These are phyloP conservation scores for Sarocladium strictum DNA, from an alignment of 2,329 filamentous ascomycete species.

Conservation along the genomic window DNA sequence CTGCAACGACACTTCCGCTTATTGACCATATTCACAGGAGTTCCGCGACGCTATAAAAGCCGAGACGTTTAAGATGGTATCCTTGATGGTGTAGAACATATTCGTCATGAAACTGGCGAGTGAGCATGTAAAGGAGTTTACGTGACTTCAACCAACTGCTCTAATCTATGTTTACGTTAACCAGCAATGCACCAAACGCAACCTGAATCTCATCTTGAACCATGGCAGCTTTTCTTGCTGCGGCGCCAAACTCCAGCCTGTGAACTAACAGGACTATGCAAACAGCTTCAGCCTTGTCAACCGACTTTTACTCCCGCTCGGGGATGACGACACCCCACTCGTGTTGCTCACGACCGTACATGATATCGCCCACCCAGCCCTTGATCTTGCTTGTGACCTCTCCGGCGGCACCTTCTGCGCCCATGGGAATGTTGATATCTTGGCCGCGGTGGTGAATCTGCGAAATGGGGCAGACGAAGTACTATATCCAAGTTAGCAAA, in stretches of 20 bases:
- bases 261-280: not conserved
- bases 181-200: not conserved
- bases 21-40: constrained; percentile 17
- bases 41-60: constrained; percentile 20
- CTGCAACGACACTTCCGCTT: too few species aligned
- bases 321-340: constrained; percentile 64
- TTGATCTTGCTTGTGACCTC: constrained; percentile 58
- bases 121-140: not conserved
- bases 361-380: constrained; percentile 63
- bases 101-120: not conserved
- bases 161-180: not conserved
- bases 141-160: not conserved
- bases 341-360: constrained; percentile 65
- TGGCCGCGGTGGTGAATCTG: constrained; percentile 61
- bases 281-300: not conserved
- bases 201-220: not conserved
- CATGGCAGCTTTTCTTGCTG: not conserved
- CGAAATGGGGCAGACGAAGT: constrained; percentile 64
- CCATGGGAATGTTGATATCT: constrained; percentile 58
- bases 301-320: constrained; percentile 41
- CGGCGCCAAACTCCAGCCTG: constrained; percentile 9
- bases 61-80: constrained; percentile 22
- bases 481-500: constrained; percentile 38
- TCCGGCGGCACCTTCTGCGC: constrained; percentile 40
- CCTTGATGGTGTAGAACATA: constrained; percentile 10